Evolutionary conservation across 2,329 filamentous ascomycete species (phyloP), one percentile per base, ranked within the genome.

Genomic region (Colletotrichum nymphaeae): DNA sequence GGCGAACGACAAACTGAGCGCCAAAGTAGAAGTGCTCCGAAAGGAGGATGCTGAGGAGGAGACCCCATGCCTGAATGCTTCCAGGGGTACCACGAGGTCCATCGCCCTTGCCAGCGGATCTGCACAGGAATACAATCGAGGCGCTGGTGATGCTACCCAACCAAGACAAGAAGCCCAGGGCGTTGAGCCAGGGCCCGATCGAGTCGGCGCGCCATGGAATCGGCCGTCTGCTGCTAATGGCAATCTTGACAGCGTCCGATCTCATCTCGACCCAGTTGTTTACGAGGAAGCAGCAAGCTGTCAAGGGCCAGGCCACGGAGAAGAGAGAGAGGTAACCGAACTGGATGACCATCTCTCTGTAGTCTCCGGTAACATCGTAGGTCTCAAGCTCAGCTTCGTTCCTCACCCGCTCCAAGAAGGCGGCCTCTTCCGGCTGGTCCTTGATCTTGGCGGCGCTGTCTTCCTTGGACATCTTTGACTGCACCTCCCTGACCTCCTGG

Each of bases 251-350:
- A 2, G 96, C 95, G 80, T 99, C 97, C 0, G 94, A 94, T 55
- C 97, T 93, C 52, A 98, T 89, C 81, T 98, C 97, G 70, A 99
- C 86, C 95, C 96, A 98, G 84, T 98, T 97, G 85, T 98, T 98
- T 82, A 97, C 86, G 14, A 98, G 85, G 85, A 98, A 98, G 1
- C 93, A 96, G 69, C 95, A 88, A 2, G 93, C 93, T 0, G 96
- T 95, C n/a, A 98, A 86, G 0, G 97, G 97, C 97, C 97, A 99
- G 67, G 98, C 92, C 2, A 97, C 94, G 0, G 94, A 97, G 82
- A 98, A 98, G 11, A 98, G 88, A 0, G 94, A 93, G 0, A 99
- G 88, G 81, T 98, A 98, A 35, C 95, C 90, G 77, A 92, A 93
- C 78, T 97, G 94, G 74, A 98, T 91, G 32, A 95, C 91, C 95